Percentiles rank a stretch among this genome's conserved stretches.
Evolutionary conservation across 306 rosid species (phyloP).

Genomic region (Rubus parviflorus): DNA sequence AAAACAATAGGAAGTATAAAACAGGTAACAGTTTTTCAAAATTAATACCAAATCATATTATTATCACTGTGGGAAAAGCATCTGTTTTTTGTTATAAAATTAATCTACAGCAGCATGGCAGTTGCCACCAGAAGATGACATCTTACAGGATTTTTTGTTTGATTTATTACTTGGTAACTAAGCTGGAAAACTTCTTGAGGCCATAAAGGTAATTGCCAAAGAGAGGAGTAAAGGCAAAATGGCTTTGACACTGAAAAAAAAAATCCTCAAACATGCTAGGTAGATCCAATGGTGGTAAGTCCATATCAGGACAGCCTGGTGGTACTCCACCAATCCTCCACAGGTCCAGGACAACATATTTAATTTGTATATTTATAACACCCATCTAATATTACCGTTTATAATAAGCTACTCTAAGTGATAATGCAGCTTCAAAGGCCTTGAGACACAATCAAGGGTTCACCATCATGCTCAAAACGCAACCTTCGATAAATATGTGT

Average conservation of each 20-base stretch:
- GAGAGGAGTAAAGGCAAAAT: background rate
- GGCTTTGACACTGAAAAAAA: background rate
- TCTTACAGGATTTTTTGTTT: background rate
- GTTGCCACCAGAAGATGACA: constrained; percentile 5
- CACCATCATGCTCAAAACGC: background rate
- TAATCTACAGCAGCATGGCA: background rate
- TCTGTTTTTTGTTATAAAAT: background rate
- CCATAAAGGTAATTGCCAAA: background rate
- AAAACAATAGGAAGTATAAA: background rate
- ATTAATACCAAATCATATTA: background rate
- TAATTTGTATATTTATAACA: background rate
- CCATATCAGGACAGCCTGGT: background rate
- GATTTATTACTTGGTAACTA: background rate
- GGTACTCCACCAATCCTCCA: background rate
- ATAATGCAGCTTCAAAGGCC: background rate
- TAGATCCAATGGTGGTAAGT: background rate
- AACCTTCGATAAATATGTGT: background rate
- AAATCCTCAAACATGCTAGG: background rate
- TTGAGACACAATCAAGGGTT: background rate
- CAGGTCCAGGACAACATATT: background rate
- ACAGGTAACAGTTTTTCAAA: background rate
- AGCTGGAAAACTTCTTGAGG: background rate
- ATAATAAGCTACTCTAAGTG: background rate
- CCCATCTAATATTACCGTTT: background rate
- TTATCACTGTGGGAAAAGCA: background rate